Percentiles rank a stretch among this genome's conserved stretches.
phyloP scores from a whole-genome alignment of 1,139 yeast species.

The Candida glucosophila region DNA sequence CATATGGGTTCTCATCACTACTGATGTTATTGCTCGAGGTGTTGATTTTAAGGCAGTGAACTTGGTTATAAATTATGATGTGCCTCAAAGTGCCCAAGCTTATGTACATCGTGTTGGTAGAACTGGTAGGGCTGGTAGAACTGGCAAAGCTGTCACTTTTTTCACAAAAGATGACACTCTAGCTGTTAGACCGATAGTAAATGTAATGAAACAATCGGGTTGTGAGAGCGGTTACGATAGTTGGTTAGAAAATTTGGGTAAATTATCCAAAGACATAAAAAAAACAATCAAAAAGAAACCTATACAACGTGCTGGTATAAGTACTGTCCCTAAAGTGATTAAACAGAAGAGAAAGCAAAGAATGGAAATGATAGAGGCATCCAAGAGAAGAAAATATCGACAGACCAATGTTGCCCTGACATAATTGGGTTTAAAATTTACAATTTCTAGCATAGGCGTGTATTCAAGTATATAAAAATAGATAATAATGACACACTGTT shows the following conservation, averaged over 20 bases:
- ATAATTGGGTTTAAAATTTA: too few species aligned
- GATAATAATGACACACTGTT: slow-evolving; percentile 2
- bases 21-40: slow-evolving; percentile 94
- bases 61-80: slow-evolving; percentile 90
- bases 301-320: slow-evolving; percentile 62
- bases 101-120: slow-evolving; percentile 98
- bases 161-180: slow-evolving; percentile 83
- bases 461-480: too few species aligned
- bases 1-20: slow-evolving; percentile 92
- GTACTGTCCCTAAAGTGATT: slow-evolving; percentile 75
- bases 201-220: slow-evolving; percentile 93
- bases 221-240: slow-evolving; percentile 53
- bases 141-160: slow-evolving; percentile 83
- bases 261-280: slow-evolving; percentile 61
- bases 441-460: too few species aligned
- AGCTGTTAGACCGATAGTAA: slow-evolving; percentile 74
- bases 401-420: too few species aligned
- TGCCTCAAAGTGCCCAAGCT: slow-evolving; percentile 88
- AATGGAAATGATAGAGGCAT: slow-evolving; percentile 70
- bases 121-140: slow-evolving; percentile 92
- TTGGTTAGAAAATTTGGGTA: slow-evolving; percentile 80
- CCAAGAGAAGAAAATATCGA: slow-evolving; percentile 63
- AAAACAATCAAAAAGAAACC: slow-evolving; percentile 52
- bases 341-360: slow-evolving; percentile 56
- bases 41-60: slow-evolving; percentile 96